Conservation (phyloP, 768 basidiomycete species). For the Rhizopogon sp. region DNA sequence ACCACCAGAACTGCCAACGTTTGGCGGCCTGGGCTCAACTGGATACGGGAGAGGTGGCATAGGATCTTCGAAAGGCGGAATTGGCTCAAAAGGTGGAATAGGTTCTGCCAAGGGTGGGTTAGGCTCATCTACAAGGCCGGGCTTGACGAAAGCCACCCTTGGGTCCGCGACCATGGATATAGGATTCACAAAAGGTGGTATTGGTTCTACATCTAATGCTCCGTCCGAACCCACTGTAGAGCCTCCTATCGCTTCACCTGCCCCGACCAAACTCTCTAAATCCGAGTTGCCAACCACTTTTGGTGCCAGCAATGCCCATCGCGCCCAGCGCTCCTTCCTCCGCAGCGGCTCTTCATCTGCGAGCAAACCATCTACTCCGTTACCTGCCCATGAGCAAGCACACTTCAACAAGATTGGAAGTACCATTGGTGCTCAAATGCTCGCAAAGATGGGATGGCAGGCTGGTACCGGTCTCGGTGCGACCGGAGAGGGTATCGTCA, state of each 20-base stretch:
- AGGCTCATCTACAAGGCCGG: conserved; percentile 10
- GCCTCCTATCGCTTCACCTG: conserved; percentile 24
- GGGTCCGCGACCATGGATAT: not conserved
- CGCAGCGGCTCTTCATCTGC: conserved; percentile 45
- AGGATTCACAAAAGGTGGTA: conserved; percentile 37
- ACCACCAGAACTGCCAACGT: conserved; percentile 28
- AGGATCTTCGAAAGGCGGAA: conserved; percentile 24
- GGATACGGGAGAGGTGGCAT: conserved; percentile 22
- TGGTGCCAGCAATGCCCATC: conserved; percentile 23
- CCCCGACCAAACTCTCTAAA: conserved; percentile 14
- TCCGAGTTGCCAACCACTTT: conserved; percentile 33
- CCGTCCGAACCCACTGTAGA: conserved; percentile 12
- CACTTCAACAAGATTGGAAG: conserved; percentile 79
- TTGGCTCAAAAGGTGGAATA: conserved; percentile 20
- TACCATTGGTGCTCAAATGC: conserved; percentile 83
- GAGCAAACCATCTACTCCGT: conserved; percentile 40
- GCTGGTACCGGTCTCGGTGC: conserved; percentile 76
- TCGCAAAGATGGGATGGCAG: conserved; percentile 96
- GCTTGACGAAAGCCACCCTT: not conserved
- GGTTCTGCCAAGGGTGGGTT: conserved; percentile 28
- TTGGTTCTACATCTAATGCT: conserved; percentile 32
- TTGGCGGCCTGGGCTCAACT: conserved; percentile 40
- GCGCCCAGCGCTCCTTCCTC: conserved; percentile 47
- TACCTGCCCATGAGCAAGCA: conserved; percentile 62
- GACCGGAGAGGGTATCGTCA: conserved; percentile 77